Evolutionary conservation across 768 basidiomycete species (phyloP), one percentile per base, ranked within the genome.

Genomic region (Dentipellis fragilis): DNA sequence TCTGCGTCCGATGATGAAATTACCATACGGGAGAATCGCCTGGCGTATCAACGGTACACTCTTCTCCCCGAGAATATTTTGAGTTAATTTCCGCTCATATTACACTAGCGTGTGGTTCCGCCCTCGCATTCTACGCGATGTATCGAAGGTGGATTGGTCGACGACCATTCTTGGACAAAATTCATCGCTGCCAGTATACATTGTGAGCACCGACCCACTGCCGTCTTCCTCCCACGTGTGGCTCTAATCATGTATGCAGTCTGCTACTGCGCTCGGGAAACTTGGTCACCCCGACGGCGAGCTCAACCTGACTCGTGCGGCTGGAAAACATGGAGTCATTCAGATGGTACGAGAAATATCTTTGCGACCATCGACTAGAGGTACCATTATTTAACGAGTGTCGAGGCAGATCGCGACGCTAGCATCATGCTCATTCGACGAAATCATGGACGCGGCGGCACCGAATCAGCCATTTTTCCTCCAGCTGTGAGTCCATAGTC

Each of bases 1-100:
- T 93, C 90, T n/a, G 93, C 93, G 17, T 85, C 94, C 10, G 94
- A 97, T 66, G 93, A 96, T 61, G 92, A 95, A 69, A 89, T 93
- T 45, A 93, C 90, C 21, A 73, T 79, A 57, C 77, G 92, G 50
- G 92, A 94, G 68, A 93, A 95, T 63, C 89, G 89, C 58, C 76
- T 83, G 54, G 93, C 93, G 1, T 97, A 86, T 65, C 93, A 96
- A 61, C 79, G 93, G 89, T 85, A 42, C 37, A 12, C 21, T 12
- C 1, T 12, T 10, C 22, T 42, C 52, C 19, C 52, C 12, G n/a
- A 5, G 2, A 21, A 21, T 21, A 11, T 2, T 39, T 17, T 5
- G 10, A 17, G 9, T 10, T 38, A 2, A 4, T n/a, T 49, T 45
- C 35, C 16, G 2, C 6, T 10, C 4, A 14, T 3, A 1, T 35